phyloP scores from a whole-genome alignment of 257 asterid genomes.

The Nemophila menziesii region DNA sequence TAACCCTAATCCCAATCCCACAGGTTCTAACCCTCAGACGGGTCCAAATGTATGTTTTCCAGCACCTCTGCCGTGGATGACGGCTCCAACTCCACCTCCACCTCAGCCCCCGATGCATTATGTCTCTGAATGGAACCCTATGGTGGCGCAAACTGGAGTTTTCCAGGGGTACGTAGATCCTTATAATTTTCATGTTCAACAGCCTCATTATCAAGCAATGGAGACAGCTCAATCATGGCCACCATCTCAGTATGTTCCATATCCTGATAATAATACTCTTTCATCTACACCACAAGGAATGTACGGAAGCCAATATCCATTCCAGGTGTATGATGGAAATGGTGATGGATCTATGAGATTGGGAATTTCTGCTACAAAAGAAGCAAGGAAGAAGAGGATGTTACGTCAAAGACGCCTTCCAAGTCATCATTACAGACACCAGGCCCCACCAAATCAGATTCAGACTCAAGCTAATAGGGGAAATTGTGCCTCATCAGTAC shows the following conservation, averaged over 20 bases:
- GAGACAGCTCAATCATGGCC: slow-evolving; percentile 45
- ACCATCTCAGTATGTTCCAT: slow-evolving; percentile 20
- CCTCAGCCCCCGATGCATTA: neutral
- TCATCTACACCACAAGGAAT: slow-evolving; percentile 13
- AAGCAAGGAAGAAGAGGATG: slow-evolving; percentile 92
- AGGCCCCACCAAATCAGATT: slow-evolving; percentile 2
- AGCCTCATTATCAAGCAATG: slow-evolving; percentile 28
- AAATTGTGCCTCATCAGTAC: slow-evolving; percentile 16
- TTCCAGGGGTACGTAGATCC: slow-evolving; percentile 15
- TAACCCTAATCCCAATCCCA: slow-evolving; percentile 10
- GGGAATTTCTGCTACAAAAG: slow-evolving; percentile 70
- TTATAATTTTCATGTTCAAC: slow-evolving; percentile 21
- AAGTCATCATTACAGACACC: slow-evolving; percentile 35
- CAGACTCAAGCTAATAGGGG: slow-evolving; percentile 2
- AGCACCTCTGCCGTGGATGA: slow-evolving; percentile 27
- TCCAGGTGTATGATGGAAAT: slow-evolving; percentile 32
- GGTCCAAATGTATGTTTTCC: slow-evolving; percentile 12
- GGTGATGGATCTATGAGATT: slow-evolving; percentile 38
- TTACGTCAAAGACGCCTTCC: slow-evolving; percentile 57
- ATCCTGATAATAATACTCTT: slow-evolving; percentile 15
- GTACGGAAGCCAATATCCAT: slow-evolving; percentile 25
- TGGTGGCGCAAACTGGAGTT: neutral
- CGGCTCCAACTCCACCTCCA: slow-evolving; percentile 9
- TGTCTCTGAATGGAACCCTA: neutral
- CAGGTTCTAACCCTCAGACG: neutral